phyloP scores from a whole-genome alignment of 768 basidiomycete genomes.

The Postia placenta region DNA sequence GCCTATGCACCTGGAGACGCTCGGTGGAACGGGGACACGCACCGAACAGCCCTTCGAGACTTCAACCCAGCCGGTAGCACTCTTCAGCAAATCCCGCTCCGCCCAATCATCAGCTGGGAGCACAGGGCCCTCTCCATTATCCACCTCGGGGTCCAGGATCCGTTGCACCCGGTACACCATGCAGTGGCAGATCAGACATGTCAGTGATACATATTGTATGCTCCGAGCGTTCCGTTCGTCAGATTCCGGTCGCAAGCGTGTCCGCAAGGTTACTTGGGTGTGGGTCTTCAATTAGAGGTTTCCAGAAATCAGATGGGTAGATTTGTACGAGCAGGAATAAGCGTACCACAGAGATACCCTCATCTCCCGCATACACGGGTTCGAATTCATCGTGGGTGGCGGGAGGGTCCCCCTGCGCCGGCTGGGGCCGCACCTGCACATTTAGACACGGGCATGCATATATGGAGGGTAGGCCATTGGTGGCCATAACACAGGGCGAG shows the following conservation, averaged over 20 bases:
- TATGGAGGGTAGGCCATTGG: conserved; percentile 18
- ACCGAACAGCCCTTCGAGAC: conserved; percentile 52
- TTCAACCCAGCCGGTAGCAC: conserved; percentile 67
- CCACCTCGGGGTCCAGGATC: conserved; percentile 47
- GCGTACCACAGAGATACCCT: conserved; percentile 63
- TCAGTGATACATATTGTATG: conserved; percentile 57
- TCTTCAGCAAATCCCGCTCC: conserved; percentile 66
- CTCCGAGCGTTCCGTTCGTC: conserved; percentile 13
- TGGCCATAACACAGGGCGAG: conserved; percentile 16
- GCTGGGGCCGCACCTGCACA: conserved; percentile 45
- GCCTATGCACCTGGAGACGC: conserved; percentile 6
- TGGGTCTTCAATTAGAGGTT: conserved; percentile 62
- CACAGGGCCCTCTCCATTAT: conserved; percentile 56
- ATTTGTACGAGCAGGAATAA: background rate
- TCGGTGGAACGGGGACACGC: background rate
- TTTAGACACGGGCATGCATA: conserved; percentile 73
- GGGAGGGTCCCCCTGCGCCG: conserved; percentile 13
- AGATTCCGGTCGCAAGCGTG: conserved; percentile 25
- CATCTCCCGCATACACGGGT: conserved; percentile 57
- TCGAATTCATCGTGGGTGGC: conserved; percentile 36
- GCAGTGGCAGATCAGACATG: conserved; percentile 63
- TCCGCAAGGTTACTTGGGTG: conserved; percentile 64
- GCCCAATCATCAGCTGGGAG: conserved; percentile 73
- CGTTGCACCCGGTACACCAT: conserved; percentile 67
- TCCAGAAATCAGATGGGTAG: conserved; percentile 9